Base-by-base conservation (phyloP, 495 filamentous ascomycete genomes). In the Chlorociboria aeruginascens region DNA sequence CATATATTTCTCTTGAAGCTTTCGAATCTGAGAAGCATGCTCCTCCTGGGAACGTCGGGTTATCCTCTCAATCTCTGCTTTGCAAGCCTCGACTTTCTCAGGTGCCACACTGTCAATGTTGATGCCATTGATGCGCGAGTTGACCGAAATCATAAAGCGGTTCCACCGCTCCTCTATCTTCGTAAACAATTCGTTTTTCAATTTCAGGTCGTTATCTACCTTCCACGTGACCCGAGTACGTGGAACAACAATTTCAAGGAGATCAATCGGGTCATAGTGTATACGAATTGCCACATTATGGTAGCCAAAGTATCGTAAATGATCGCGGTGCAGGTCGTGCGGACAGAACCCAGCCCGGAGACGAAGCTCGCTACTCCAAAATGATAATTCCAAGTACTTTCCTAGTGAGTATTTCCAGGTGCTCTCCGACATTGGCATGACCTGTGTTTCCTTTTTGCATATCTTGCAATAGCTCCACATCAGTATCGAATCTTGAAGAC, bases 341-440 rank as follows among this genome's bases (percentile, higher is more conserved):
- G 84, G 82, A 57, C 93, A 99, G n/a, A 85, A 75, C 8, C 83
- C 82, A 12, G 80, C 82, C 43, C 86, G 77, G 28, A 89, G 73
- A 59, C 79, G 85, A 35, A 96, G 64, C 42, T 87, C 82, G 45
- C 74, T 82, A 60, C 86, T 92, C 90, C 89, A 97, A 58, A 96
- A 97, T 3, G 86, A 92, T 12, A 99, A 69, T 64, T 99, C 93
- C 25, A 99, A 72, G 56, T 96, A 99, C 64, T 99, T 99, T 3
- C 82, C 90, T 58, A 99, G 93, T 0, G 93, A 97, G 62, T 99
- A 99, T 63, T 93, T 97, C 89, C 90, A 99, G 2, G 87, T 95
- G 59, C 74, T 89, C 43, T 86, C 82, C 0, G 90, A 95, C 92
- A 99, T 99, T 12, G 85, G 85, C 51, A 85, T 82, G 34, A 89